These are phyloP conservation scores for Crinitomyces ghanaensis DNA, from an alignment of 805 yeast genomes.

Conservation along the genomic window DNA sequence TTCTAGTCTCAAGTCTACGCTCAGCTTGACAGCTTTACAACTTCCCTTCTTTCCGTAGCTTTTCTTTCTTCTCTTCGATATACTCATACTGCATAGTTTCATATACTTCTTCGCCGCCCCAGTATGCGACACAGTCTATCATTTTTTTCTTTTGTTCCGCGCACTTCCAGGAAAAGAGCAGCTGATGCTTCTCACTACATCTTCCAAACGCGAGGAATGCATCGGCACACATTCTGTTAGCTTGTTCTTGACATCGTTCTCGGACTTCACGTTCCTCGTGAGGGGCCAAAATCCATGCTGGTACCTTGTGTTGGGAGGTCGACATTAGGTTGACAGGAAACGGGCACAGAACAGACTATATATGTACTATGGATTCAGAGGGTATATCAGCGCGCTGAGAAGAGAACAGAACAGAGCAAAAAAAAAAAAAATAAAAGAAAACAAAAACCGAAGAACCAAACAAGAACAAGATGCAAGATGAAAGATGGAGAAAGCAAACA, in stretches of 20 bases:
- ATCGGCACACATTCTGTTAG: constrained; percentile 22
- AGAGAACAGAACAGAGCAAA: no score
- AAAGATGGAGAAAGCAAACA: no score
- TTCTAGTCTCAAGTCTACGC: background rate
- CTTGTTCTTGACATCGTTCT: constrained; percentile 23
- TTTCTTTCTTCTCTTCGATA: constrained; percentile 20
- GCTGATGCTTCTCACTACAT: constrained; percentile 25
- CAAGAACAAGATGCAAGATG: no score
- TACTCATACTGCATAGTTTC: constrained; percentile 21
- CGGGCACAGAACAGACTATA: no score
- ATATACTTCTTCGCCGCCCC: constrained; percentile 24
- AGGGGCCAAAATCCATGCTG: constrained; percentile 30
- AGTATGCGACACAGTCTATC: constrained; percentile 25
- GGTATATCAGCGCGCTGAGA: no score
- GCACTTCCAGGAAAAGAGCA: constrained; percentile 28
- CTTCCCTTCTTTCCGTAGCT: constrained; percentile 9
- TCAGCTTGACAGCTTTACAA: background rate
- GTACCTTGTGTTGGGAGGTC: constrained; percentile 11
- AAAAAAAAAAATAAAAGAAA: no score
- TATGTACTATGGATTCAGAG: no score
- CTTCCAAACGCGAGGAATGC: constrained; percentile 23
- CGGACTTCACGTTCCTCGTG: constrained; percentile 27
- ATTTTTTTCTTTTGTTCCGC: constrained; percentile 24
- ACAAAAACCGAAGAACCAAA: no score
- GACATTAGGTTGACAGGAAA: background rate